These are phyloP conservation scores for Massarina eburnea DNA, from an alignment of 2,329 filamentous ascomycete genomes.

Conservation along the genomic window DNA sequence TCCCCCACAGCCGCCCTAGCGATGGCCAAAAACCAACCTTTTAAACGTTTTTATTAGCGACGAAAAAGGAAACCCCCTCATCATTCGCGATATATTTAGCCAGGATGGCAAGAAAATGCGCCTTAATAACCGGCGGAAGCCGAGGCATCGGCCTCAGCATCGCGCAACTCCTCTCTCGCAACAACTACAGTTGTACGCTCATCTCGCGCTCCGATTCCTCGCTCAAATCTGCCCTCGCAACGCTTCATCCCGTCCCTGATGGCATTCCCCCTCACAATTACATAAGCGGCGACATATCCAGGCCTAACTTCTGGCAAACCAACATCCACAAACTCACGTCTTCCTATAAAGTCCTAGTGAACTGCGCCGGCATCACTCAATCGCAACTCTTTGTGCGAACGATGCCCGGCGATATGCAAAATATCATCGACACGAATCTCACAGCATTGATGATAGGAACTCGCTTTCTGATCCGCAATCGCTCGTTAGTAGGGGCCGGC, in stretches of 20 bases:
- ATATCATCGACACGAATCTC: constrained; percentile 71
- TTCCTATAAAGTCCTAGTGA: constrained; percentile 63
- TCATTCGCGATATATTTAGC: neutral
- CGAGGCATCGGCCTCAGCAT: constrained; percentile 44
- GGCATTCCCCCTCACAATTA: constrained; percentile 20
- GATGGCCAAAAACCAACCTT: neutral
- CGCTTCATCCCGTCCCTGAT: constrained; percentile 16
- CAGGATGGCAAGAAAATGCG: constrained; percentile 18
- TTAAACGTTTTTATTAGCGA: neutral
- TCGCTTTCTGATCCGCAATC: constrained; percentile 50
- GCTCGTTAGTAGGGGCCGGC: constrained; percentile 12
- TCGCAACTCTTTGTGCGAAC: constrained; percentile 64
- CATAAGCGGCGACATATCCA: constrained; percentile 31
- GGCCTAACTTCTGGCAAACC: constrained; percentile 26
- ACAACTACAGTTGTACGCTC: constrained; percentile 33
- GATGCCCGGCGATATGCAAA: constrained; percentile 52
- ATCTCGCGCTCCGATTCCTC: constrained; percentile 29
- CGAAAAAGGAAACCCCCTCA: neutral
- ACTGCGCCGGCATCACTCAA: constrained; percentile 76
- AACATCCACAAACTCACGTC: neutral
- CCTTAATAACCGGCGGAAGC: constrained; percentile 42
- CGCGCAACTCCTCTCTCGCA: constrained; percentile 34
- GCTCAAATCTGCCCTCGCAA: constrained; percentile 26
- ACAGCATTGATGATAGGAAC: constrained; percentile 65
- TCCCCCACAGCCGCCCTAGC: too few species aligned